These are phyloP conservation scores for Paecilomyces dactylethromorphus DNA, from an alignment of 2,329 filamentous ascomycete species.

Conservation along the genomic window DNA sequence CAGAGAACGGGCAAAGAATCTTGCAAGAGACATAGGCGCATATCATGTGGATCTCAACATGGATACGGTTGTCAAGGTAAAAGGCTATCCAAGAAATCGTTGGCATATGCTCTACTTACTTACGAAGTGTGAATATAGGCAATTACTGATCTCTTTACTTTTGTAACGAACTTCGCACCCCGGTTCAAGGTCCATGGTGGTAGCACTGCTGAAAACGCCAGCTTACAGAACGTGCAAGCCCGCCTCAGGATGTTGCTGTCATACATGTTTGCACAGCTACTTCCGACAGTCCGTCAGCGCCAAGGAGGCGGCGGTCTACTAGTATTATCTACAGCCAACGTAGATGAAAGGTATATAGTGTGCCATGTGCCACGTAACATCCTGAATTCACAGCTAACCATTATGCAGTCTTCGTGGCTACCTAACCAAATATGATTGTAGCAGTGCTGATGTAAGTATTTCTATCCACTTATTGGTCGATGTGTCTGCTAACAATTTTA, in stretches of 20 bases:
- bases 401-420: slow-evolving; percentile 46
- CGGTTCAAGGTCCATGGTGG: slow-evolving; percentile 61
- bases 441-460: slow-evolving; percentile 46
- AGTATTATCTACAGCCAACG: slow-evolving; percentile 63
- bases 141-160: slow-evolving; percentile 52
- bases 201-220: slow-evolving; percentile 53
- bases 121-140: background rate
- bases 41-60: slow-evolving; percentile 71
- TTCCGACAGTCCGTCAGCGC: slow-evolving; percentile 53
- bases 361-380: slow-evolving; percentile 9
- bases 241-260: slow-evolving; percentile 59
- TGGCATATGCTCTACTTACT: background rate
- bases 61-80: slow-evolving; percentile 57
- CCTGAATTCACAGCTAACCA: slow-evolving; percentile 21
- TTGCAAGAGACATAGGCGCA: slow-evolving; percentile 57
- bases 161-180: slow-evolving; percentile 54
- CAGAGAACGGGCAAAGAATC: slow-evolving; percentile 55
- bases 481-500: background rate
- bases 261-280: slow-evolving; percentile 58
- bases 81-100: background rate
- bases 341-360: slow-evolving; percentile 45
- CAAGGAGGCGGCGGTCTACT: slow-evolving; percentile 54
- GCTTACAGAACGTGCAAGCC: slow-evolving; percentile 63
- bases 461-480: slow-evolving; percentile 44
- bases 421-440: slow-evolving; percentile 65